These are phyloP conservation scores for Xylariaceae sp. DNA, from an alignment of 2,329 filamentous ascomycete species.

Conservation along the genomic window DNA sequence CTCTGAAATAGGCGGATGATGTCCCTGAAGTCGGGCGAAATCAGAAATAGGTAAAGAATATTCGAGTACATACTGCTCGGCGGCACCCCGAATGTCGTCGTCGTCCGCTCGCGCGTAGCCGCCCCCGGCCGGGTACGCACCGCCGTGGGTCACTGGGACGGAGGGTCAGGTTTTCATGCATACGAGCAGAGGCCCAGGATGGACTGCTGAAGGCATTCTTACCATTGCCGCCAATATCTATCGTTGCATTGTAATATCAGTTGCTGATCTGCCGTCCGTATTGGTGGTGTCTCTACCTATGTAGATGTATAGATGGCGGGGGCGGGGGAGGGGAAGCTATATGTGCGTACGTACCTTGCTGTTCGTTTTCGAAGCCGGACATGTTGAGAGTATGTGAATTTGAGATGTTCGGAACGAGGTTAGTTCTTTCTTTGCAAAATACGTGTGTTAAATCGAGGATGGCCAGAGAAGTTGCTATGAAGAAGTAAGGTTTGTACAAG, in stretches of 20 bases:
- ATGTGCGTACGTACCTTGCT: conserved; percentile 22
- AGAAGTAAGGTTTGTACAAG: neutral
- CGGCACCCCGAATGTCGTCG: conserved; percentile 52
- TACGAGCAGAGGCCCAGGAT: neutral
- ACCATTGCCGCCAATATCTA: conserved; percentile 35
- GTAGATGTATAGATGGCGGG: too few species aligned
- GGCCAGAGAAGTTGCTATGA: neutral
- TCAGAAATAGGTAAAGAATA: too few species aligned
- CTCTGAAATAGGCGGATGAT: too few species aligned
- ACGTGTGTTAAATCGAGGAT: neutral
- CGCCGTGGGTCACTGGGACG: conserved; percentile 35
- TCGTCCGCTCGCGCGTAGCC: conserved; percentile 45
- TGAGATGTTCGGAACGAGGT: neutral
- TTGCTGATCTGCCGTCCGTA: conserved; percentile 10
- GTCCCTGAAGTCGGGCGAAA: too few species aligned
- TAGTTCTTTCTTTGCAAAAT: neutral
- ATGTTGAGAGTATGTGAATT: conserved; percentile 14
- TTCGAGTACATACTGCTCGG: too few species aligned
- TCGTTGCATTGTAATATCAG: conserved; percentile 20
- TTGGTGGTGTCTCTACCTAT: too few species aligned
- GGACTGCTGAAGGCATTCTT: conserved; percentile 6
- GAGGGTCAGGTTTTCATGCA: neutral
- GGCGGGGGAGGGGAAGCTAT: conserved; percentile 17
- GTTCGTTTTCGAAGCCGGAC: conserved; percentile 24
- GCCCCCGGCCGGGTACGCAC: conserved; percentile 37